Conservation (phyloP, 1,139 yeast species). For the Arxiozyma slooffiae region DNA sequence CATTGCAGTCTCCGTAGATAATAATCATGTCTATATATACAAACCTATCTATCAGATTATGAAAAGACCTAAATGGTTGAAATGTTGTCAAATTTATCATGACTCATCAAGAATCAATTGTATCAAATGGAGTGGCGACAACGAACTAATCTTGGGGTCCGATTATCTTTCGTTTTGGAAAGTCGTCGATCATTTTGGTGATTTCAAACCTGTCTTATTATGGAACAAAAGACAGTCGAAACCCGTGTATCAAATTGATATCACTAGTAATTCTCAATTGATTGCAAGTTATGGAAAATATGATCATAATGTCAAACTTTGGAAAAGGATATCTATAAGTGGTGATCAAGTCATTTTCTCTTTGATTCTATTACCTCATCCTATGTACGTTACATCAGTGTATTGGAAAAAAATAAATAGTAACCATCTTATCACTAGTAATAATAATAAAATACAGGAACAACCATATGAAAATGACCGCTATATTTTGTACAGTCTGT, state of each 20-base stretch:
- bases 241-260: constrained; percentile 45
- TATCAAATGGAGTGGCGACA: constrained; percentile 56
- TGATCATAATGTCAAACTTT: constrained; percentile 63
- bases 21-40: constrained; percentile 27
- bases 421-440: background rate
- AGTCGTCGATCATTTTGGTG: constrained; percentile 40
- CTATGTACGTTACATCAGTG: constrained; percentile 44
- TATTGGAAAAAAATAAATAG: constrained; percentile 39
- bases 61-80: constrained; percentile 42
- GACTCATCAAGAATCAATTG: constrained; percentile 39
- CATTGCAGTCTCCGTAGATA: constrained; percentile 35
- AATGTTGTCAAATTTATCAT: constrained; percentile 31
- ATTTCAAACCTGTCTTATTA: constrained; percentile 31
- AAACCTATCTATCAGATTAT: constrained; percentile 35
- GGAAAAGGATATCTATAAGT: constrained; percentile 61
- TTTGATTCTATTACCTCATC: constrained; percentile 58
- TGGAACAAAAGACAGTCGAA: constrained; percentile 52
- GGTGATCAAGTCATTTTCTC: constrained; percentile 67
- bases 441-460: background rate
- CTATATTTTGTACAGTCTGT: constrained; percentile 44
- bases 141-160: constrained; percentile 58
- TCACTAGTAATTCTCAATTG: constrained; percentile 56
- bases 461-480: background rate
- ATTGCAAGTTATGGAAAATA: constrained; percentile 54
- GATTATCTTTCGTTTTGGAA: constrained; percentile 46